Percentiles rank a stretch among this genome's conserved stretches.
Conservation (phyloP, 2,329 filamentous ascomycete species). For the Microcyclosporella mali region DNA sequence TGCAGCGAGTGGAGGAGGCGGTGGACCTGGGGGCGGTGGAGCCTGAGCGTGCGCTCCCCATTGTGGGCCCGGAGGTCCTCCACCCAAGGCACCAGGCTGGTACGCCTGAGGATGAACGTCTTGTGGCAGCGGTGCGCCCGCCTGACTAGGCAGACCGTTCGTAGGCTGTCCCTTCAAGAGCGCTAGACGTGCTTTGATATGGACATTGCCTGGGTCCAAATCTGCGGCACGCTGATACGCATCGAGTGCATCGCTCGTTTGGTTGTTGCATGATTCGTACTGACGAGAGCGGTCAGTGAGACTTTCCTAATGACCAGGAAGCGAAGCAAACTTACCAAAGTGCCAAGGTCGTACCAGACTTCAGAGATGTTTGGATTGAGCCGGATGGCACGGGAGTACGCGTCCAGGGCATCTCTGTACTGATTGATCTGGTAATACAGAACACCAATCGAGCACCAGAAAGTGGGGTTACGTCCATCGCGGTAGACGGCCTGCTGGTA, state of each 20-base stretch:
- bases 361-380: slow-evolving; percentile 97
- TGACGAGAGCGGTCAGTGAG: slow-evolving; percentile 38
- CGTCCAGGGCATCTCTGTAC: slow-evolving; percentile 94
- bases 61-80: slow-evolving; percentile 77
- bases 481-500: slow-evolving; percentile 98
- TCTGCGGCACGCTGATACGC: slow-evolving; percentile 93
- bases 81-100: slow-evolving; percentile 67
- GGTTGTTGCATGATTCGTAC: slow-evolving; percentile 99
- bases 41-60: slow-evolving; percentile 74
- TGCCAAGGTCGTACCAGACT: slow-evolving; percentile 98
- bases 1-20: slow-evolving; percentile 46
- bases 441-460: slow-evolving; percentile 99
- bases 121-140: slow-evolving; percentile 77
- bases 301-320: not conserved
- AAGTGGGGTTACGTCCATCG: slow-evolving; percentile 93
- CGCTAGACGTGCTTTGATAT: slow-evolving; percentile 92
- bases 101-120: slow-evolving; percentile 96
- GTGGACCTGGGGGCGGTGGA: slow-evolving; percentile 58
- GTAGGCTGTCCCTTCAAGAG: slow-evolving; percentile 71
- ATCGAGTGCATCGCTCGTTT: slow-evolving; percentile 91
- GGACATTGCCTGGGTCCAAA: slow-evolving; percentile 83
- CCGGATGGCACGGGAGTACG: slow-evolving; percentile 92
- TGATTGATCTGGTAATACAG: slow-evolving; percentile 99
- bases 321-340: slow-evolving; percentile 60
- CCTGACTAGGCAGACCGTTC: slow-evolving; percentile 64